Evolutionary conservation across 192 early-diverging fungal genomes (phyloP).

Genomic region (Backusella westeae): DNA sequence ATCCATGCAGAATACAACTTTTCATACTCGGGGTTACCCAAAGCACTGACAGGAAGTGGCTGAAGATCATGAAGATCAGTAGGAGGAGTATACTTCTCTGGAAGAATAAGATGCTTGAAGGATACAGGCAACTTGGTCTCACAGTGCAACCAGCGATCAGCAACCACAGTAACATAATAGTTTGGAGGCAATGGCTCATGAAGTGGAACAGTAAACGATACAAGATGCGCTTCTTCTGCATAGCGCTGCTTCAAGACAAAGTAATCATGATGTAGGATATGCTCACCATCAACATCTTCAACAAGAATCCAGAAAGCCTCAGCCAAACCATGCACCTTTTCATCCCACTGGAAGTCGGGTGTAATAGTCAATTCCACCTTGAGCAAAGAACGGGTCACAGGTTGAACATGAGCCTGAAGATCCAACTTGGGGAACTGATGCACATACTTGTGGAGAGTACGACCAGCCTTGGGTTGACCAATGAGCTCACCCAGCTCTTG

Average conservation of each 20-base stretch:
- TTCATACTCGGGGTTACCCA: constrained; percentile 78
- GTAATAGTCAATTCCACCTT: constrained; percentile 90
- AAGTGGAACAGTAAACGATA: constrained; percentile 89
- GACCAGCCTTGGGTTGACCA: constrained; percentile 84
- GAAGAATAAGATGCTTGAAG: constrained; percentile 89
- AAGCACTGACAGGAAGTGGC: constrained; percentile 77
- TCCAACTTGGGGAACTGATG: constrained; percentile 96
- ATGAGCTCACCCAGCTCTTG: constrained; percentile 93
- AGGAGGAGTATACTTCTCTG: constrained; percentile 90
- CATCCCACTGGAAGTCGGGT: constrained; percentile 94
- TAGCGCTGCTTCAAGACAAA: constrained; percentile 89
- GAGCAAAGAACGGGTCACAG: constrained; percentile 87
- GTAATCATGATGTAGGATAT: constrained; percentile 86
- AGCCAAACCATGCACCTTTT: constrained; percentile 77
- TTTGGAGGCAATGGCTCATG: constrained; percentile 94
- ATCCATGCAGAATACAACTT: constrained; percentile 57
- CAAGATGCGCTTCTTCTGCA: constrained; percentile 76
- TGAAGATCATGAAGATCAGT: constrained; percentile 95
- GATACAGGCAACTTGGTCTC: constrained; percentile 93
- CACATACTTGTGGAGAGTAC: constrained; percentile 83
- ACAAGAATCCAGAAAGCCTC: constrained; percentile 95
- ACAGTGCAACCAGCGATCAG: constrained; percentile 93
- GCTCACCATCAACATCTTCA: constrained; percentile 91
- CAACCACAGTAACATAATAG: constrained; percentile 91
- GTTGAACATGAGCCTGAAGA: constrained; percentile 86